Base-by-base conservation (phyloP, 2,329 filamentous ascomycete genomes). In the Cladophialophora carrionii region DNA sequence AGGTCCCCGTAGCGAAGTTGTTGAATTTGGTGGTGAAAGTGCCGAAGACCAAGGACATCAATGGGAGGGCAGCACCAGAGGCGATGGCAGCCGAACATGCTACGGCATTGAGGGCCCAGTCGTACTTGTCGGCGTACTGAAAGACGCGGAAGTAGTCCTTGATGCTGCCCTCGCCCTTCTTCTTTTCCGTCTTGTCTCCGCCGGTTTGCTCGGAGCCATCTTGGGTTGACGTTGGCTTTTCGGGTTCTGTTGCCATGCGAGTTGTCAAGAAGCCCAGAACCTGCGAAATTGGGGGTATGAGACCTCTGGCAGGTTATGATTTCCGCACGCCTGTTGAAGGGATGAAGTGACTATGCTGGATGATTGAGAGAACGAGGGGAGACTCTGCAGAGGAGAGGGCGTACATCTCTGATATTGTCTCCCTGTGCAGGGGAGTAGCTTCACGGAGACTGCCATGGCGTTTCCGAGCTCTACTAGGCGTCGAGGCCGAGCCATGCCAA, bases 31-130 rank as follows among this genome's bases (percentile, higher is more conserved):
- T 54, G 66, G 72, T 61, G 54, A 72, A 71, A 55, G 64, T 63
- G 67, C 77, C 77, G 53, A 79, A 76, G 12, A 79, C 73, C 29
- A 79, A 67, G 55, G 76, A 78, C 72, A 79, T 72, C 59, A 78
- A 64, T 2, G 77, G 73, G 60, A 78, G 65, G 3, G 70, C 66
- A 6, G 71, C 67, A 6, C 73, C 73, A 9, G 72, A 72, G 1
- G 66, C 72, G 9, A 74, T 67, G n/a, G 73, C 69, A 34, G 58
- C 65, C 37, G 63, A 32, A 52, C 64, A 34, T n/a, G 69, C 70
- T 12, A 65, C 59, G 14, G 32, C 57, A 53, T 71, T 70, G 31
- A 72, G 60, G n/a, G 49, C 53, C 68, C 64, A 70, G 52, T 71
- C 70, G 41, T 65, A 68, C 52, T 62, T 65, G 62, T 71, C 69